Percentiles rank a stretch among this genome's conserved stretches.
Conservation (phyloP, 1,284 basidiomycete genomes). For the Agroathelia rolfsii region DNA sequence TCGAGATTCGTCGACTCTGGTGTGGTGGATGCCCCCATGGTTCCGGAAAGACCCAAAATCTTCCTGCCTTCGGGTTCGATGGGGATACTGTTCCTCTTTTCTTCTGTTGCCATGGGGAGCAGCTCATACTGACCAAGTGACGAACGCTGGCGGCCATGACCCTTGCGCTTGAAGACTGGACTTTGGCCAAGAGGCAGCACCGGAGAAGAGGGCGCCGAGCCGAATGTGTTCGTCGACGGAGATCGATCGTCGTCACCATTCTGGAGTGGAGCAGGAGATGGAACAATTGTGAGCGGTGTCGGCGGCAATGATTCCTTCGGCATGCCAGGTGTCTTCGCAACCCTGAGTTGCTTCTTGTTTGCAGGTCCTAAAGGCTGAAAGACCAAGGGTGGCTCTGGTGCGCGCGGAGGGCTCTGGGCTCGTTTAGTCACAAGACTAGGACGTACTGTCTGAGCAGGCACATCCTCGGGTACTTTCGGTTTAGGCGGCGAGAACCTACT, state of each 20-base stretch:
- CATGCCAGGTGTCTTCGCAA: too few species aligned
- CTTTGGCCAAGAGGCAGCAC: too few species aligned
- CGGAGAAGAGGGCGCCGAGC: too few species aligned
- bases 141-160: slow-evolving; percentile 28
- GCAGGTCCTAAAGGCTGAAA: slow-evolving; percentile 53
- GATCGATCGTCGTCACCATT: too few species aligned
- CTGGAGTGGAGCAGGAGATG: too few species aligned
- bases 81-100: slow-evolving; percentile 19
- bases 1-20: slow-evolving; percentile 31
- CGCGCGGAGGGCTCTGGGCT: slow-evolving; percentile 43
- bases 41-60: slow-evolving; percentile 51
- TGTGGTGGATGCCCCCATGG: slow-evolving; percentile 52
- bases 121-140: slow-evolving; percentile 21
- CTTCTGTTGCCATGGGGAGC: slow-evolving; percentile 15
- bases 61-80: slow-evolving; percentile 41
- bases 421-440: slow-evolving; percentile 28
- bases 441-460: slow-evolving; percentile 7
- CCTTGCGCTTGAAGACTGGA: slow-evolving; percentile 41
- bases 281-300: slow-evolving; percentile 41
- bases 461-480: slow-evolving; percentile 14
- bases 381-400: slow-evolving; percentile 35
- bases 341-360: slow-evolving; percentile 14
- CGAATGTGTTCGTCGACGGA: slow-evolving; percentile 25
- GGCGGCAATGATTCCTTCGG: too few species aligned
- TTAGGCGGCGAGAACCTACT: slow-evolving; percentile 38